These are phyloP conservation scores for Candida coquimbonensis DNA, from an alignment of 805 yeast species.

Conservation along the genomic window DNA sequence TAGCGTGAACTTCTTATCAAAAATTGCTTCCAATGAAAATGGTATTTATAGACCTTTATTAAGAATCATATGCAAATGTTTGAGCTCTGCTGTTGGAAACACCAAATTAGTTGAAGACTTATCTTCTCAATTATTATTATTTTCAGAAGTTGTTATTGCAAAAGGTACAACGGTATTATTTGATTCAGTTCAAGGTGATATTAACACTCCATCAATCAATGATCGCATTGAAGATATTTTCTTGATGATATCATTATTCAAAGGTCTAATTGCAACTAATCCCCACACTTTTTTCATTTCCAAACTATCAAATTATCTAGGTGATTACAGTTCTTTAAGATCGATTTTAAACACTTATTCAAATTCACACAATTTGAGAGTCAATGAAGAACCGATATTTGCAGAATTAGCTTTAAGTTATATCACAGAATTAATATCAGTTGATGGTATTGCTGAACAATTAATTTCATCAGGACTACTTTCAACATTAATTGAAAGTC, in stretches of 20 bases:
- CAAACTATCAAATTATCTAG: conserved; percentile 45
- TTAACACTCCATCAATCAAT: conserved; percentile 29
- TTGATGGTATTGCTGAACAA: conserved; percentile 58
- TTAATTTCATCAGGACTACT: conserved; percentile 60
- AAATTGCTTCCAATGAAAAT: conserved; percentile 31
- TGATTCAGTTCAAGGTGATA: conserved; percentile 51
- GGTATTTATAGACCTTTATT: conserved; percentile 53
- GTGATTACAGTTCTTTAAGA: conserved; percentile 53
- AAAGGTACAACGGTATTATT: conserved; percentile 57
- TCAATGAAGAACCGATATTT: conserved; percentile 57
- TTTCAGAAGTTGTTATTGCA: conserved; percentile 58
- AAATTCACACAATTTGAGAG: conserved; percentile 52
- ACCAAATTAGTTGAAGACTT: conserved; percentile 37
- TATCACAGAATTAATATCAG: conserved; percentile 58
- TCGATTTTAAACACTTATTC: conserved; percentile 61
- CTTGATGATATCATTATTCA: conserved; percentile 56
- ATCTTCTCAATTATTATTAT: conserved; percentile 45
- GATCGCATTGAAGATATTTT: conserved; percentile 59
- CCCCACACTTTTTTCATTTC: conserved; percentile 41
- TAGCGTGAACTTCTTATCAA: conserved; percentile 41
- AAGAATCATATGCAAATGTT: conserved; percentile 45
- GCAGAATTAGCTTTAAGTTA: conserved; percentile 68
- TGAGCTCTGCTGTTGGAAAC: conserved; percentile 37
- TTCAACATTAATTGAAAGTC: conserved; percentile 63
- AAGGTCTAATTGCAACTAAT: conserved; percentile 44